Percentiles rank a stretch among this genome's conserved stretches.
Evolutionary conservation across 208 protist genomes (phyloP).

Genomic region (Leishmania turanica): DNA sequence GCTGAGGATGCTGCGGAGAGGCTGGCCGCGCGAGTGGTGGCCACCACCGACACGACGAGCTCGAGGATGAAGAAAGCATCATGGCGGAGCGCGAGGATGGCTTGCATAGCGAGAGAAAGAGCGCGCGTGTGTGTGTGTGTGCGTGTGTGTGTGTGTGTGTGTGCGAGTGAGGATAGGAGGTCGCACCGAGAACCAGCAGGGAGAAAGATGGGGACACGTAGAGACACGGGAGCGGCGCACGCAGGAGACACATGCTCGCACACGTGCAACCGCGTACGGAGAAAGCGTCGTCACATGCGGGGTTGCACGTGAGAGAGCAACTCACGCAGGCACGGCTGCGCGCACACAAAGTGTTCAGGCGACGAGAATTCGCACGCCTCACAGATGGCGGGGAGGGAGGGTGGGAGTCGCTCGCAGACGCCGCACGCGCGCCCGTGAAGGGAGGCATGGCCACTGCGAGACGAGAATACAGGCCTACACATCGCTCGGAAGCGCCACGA

Average conservation of each 20-base stretch:
- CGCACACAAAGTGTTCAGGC: background rate
- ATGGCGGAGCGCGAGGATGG: background rate
- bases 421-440: background rate
- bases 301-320: background rate
- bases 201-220: background rate
- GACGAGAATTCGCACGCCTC: too few species aligned
- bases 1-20: background rate
- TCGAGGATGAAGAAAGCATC: conserved; percentile 14
- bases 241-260: background rate
- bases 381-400: background rate
- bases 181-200: background rate
- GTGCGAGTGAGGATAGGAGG: background rate
- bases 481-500: background rate
- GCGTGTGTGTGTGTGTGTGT: conserved; percentile 1
- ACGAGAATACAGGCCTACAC: background rate
- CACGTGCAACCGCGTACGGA: background rate
- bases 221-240: background rate
- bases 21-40: background rate
- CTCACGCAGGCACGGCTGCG: background rate
- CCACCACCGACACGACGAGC: background rate
- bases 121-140: background rate
- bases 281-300: background rate
- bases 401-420: background rate
- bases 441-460: background rate
- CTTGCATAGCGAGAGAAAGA: conserved; percentile 24